A percentile compares a stretch with the other conserved stretches of the same genome.
Evolutionary conservation across 2,329 filamentous ascomycete genomes (phyloP).

Genomic region (Fonsecaea pugnacius): DNA sequence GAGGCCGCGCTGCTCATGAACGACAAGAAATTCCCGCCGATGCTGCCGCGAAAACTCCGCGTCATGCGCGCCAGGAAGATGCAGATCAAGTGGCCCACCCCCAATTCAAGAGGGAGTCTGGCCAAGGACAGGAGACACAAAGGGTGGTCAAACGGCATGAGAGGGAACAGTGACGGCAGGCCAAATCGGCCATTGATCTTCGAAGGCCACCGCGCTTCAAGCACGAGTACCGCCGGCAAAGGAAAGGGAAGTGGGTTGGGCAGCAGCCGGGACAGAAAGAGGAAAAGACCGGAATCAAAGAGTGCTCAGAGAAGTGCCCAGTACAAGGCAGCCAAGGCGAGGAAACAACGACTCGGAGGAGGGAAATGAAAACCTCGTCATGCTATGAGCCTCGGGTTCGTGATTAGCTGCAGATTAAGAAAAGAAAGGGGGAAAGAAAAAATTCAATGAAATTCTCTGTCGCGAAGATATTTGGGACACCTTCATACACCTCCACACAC

Average conservation of each 20-base stretch:
- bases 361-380: neutral
- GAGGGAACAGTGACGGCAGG: neutral
- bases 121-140: constrained; percentile 30
- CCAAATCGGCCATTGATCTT: constrained; percentile 43
- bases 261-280: constrained; percentile 7
- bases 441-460: no score
- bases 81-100: constrained; percentile 29
- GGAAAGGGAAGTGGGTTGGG: neutral
- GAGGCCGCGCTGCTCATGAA: constrained; percentile 88
- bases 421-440: neutral
- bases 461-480: no score
- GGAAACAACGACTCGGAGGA: neutral
- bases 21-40: constrained; percentile 89
- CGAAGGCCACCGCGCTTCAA: constrained; percentile 50
- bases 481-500: no score
- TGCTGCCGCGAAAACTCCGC: constrained; percentile 85
- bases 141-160: neutral
- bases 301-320: constrained; percentile 8
- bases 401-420: no score
- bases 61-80: constrained; percentile 78
- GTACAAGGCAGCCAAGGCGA: constrained; percentile 5
- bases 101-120: constrained; percentile 37
- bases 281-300: constrained; percentile 8
- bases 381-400: no score
- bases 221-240: constrained; percentile 28